Conservation (phyloP, 148 eudicot species). For the Diospyros lotus region DNA sequence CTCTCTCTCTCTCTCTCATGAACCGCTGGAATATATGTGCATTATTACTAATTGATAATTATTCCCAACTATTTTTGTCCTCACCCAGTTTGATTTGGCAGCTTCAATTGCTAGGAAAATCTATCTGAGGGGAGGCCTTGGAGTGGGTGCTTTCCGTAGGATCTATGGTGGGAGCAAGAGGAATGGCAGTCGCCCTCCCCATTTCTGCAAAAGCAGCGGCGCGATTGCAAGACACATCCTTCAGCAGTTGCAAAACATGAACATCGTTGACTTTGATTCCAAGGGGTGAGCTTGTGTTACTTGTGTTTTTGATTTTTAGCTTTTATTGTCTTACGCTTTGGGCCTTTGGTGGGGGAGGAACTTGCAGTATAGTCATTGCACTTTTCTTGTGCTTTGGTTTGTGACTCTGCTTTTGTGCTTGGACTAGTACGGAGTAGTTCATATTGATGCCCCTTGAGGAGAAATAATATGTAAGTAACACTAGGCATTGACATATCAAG, state of each 20-base stretch:
- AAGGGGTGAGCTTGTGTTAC: slow-evolving; percentile 52
- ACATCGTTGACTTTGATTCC: slow-evolving; percentile 60
- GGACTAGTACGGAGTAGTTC: no score
- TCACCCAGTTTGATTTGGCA: slow-evolving; percentile 6
- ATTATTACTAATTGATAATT: no score
- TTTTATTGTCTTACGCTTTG: no score
- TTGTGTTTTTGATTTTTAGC: not conserved
- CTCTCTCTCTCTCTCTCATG: not conserved
- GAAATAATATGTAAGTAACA: no score
- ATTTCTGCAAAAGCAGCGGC: slow-evolving; percentile 82
- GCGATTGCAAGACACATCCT: slow-evolving; percentile 77
- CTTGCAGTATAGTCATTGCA: no score
- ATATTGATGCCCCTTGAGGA: no score
- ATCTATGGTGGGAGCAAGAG: slow-evolving; percentile 87
- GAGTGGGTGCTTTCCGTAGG: slow-evolving; percentile 73
- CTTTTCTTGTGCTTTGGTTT: no score
- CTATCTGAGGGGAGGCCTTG: slow-evolving; percentile 80
- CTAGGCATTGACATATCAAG: no score
- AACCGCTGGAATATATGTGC: no score
- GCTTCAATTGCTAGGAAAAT: slow-evolving; percentile 92
- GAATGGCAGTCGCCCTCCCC: slow-evolving; percentile 79
- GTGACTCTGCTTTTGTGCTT: no score
- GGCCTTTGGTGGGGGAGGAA: not conserved
- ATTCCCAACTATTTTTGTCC: no score
- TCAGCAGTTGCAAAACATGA: slow-evolving; percentile 58